Base-by-base conservation (phyloP, 176 grass and related monocot genomes). In the Elaeis guineensis region DNA sequence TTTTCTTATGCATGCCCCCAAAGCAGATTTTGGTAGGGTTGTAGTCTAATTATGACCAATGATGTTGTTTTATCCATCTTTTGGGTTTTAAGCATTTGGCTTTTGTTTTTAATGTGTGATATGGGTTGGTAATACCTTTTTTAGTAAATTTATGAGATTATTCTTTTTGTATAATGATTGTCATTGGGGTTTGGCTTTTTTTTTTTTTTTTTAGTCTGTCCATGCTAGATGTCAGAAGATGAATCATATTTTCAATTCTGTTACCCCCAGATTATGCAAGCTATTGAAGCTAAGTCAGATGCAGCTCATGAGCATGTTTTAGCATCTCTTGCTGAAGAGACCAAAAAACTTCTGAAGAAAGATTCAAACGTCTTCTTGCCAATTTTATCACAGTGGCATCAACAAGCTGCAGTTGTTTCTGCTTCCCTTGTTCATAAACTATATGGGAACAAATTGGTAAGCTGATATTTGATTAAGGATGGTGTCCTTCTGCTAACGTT, bases 351-450 rank as follows among this genome's bases (percentile, higher is more conserved):
- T 62, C 69, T 97, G 73, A 97, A 92, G 73, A 97, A 89, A 79
- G 93, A 97, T 60, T 71, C 84, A 66, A 74, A 59, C 32, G 79
- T 92, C 20, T 98, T 88, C 69, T 64, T 79, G 3, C 81, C 93
- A 55, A 52, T 92, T 80, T 79, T 98, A 55, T 79, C 81, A 73
- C 80, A 79, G 72, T 92, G 93, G 93, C 81, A 92, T 67, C 75
- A 81, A 73, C 84, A 86, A 66, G 84, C 87, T 25, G 79, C 93
- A 73, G 71, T 98, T 80, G 58, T 87, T 79, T 98, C 87, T 78
- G 84, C 93, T 80, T 89, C 87, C 15, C 88, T 92, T 62, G 61
- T 98, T 62, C 93, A 98, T 79, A 98, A 91, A 75, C 77, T 98
- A 72, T 98, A 92, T 78, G 87, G 93, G 23, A 81, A 75, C 73